phyloP scores from a whole-genome alignment of 495 filamentous ascomycete genomes.

The Daldinia grandis region DNA sequence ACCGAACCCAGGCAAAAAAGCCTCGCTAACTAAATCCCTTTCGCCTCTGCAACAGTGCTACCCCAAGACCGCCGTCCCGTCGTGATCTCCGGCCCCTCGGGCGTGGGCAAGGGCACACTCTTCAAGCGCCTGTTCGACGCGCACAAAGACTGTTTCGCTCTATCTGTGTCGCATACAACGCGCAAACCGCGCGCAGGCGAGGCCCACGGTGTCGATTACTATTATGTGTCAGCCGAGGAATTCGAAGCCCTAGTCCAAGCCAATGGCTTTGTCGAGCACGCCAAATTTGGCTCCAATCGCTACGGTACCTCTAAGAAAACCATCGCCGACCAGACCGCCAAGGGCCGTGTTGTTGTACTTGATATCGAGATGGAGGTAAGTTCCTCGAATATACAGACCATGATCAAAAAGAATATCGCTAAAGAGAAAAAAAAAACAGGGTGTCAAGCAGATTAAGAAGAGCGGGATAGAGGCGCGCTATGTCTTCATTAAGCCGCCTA shows the following conservation, averaged over 20 bases:
- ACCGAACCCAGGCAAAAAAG: not conserved
- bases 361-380: slow-evolving; percentile 92
- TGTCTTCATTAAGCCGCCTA: slow-evolving; percentile 85
- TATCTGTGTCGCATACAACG: slow-evolving; percentile 89
- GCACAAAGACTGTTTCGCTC: slow-evolving; percentile 78
- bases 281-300: slow-evolving; percentile 84
- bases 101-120: slow-evolving; percentile 89
- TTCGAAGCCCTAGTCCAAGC: slow-evolving; percentile 74
- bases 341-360: slow-evolving; percentile 72
- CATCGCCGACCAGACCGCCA: slow-evolving; percentile 74
- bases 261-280: slow-evolving; percentile 87
- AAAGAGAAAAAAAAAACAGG: slow-evolving; percentile 52
- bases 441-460: slow-evolving; percentile 92
- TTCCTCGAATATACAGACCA: slow-evolving; percentile 29
- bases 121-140: slow-evolving; percentile 70
- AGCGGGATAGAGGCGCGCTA: slow-evolving; percentile 80
- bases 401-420: not conserved
- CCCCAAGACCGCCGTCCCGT: slow-evolving; percentile 68
- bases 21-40: slow-evolving; percentile 9
- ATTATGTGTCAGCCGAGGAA: slow-evolving; percentile 73
- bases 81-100: slow-evolving; percentile 86
- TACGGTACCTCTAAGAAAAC: slow-evolving; percentile 86
- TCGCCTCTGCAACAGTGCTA: slow-evolving; percentile 37
- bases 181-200: slow-evolving; percentile 80
- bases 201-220: slow-evolving; percentile 78